These are phyloP conservation scores for Erigeron canadensis DNA, from an alignment of 129 eudicot species.

Conservation along the genomic window DNA sequence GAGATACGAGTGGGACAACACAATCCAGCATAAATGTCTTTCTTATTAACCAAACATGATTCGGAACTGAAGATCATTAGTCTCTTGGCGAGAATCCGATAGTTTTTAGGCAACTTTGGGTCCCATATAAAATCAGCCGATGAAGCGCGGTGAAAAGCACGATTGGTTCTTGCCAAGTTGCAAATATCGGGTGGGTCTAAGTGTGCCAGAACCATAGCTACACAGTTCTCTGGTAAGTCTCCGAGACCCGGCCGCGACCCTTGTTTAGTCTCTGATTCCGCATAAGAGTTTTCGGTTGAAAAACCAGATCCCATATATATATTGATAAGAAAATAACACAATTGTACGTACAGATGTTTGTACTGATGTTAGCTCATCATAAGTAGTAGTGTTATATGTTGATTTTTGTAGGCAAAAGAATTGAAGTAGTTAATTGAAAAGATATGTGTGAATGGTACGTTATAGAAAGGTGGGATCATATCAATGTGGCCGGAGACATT, in stretches of 20 bases:
- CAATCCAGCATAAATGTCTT: constrained; percentile 54
- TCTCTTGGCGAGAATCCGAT: constrained; percentile 46
- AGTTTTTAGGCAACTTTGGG: constrained; percentile 61
- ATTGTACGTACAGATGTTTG: no score
- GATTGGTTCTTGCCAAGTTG: constrained; percentile 41
- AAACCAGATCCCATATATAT: constrained; percentile 63
- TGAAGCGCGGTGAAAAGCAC: constrained; percentile 51
- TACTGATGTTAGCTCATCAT: background rate
- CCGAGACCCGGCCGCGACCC: constrained; percentile 40
- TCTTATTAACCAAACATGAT: constrained; percentile 43
- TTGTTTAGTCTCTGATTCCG: background rate
- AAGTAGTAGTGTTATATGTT: constrained; percentile 14
- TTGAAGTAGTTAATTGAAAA: background rate
- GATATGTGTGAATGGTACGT: constrained; percentile 30
- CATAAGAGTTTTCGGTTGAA: constrained; percentile 22
- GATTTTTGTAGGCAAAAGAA: constrained; percentile 10
- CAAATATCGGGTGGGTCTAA: constrained; percentile 67
- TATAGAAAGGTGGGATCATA: constrained; percentile 19
- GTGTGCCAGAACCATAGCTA: constrained; percentile 48
- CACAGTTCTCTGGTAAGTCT: constrained; percentile 73
- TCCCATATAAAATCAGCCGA: constrained; percentile 76
- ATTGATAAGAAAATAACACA: no score
- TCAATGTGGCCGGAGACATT: constrained; percentile 29
- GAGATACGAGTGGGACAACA: constrained; percentile 53
- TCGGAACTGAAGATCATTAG: constrained; percentile 24